These are phyloP conservation scores for Amanita thiersii DNA, from an alignment of 768 basidiomycete species.

Conservation along the genomic window DNA sequence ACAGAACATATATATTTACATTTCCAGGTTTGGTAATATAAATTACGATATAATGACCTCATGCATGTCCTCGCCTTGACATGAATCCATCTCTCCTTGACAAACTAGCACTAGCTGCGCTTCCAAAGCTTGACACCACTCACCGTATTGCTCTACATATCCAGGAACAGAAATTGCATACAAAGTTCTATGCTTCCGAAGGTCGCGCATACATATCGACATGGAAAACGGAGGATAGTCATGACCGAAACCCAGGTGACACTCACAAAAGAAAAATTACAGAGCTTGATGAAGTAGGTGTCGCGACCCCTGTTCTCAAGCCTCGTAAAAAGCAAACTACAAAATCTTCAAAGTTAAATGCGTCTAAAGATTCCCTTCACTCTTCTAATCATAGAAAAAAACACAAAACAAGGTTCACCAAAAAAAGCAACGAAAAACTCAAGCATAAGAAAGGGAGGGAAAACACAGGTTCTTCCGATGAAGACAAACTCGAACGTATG, in stretches of 20 bases:
- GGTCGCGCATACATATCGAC: conserved; percentile 22
- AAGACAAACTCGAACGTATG: conserved; percentile 3
- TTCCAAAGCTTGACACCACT: conserved; percentile 33
- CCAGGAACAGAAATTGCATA: conserved; percentile 36
- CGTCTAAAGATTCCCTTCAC: not conserved
- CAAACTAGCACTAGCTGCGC: conserved; percentile 14
- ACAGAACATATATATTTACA: too few relatives aligned
- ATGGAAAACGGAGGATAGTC: conserved; percentile 15
- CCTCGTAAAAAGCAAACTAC: conserved; percentile 23
- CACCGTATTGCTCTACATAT: conserved; percentile 39
- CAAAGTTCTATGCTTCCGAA: conserved; percentile 35
- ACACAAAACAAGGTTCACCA: too few relatives aligned
- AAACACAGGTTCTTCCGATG: conserved; percentile 1
- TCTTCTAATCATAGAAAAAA: too few relatives aligned
- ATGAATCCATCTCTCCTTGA: not conserved
- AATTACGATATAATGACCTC: too few relatives aligned
- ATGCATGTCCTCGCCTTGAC: not conserved
- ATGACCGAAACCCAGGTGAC: not conserved
- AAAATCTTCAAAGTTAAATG: not conserved
- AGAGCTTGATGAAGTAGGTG: conserved; percentile 22
- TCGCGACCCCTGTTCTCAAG: conserved; percentile 50
- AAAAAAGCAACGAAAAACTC: conserved; percentile 1
- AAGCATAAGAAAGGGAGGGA: conserved; percentile 3
- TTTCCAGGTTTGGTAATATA: too few relatives aligned
- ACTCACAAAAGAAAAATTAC: not conserved